phyloP scores from a whole-genome alignment of 2,329 filamentous ascomycete genomes.

The Talaromyces sp. region DNA sequence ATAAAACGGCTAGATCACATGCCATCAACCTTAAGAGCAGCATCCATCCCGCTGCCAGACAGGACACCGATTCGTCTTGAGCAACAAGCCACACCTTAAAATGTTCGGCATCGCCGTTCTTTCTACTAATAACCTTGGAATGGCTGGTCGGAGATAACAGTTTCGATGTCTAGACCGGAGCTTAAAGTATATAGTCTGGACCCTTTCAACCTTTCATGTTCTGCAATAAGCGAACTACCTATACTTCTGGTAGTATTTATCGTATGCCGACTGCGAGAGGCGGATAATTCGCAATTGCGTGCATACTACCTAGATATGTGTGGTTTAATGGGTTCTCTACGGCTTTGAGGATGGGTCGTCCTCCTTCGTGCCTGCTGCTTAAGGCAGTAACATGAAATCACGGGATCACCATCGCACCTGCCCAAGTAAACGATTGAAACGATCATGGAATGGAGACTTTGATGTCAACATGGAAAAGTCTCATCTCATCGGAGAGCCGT shows the following conservation, averaged over 20 bases:
- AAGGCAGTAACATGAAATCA: neutral
- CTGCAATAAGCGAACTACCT: neutral
- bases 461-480: neutral
- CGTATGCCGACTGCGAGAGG: too few relatives aligned
- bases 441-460: neutral
- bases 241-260: too few relatives aligned
- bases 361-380: neutral
- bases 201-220: too few relatives aligned
- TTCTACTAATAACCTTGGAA: too few relatives aligned
- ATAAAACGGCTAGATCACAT: too few relatives aligned
- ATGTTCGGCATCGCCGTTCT: neutral
- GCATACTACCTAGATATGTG: too few relatives aligned
- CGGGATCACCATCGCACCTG: neutral
- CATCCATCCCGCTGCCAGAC: too few relatives aligned
- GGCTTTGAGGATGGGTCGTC: too few relatives aligned
- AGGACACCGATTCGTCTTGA: neutral
- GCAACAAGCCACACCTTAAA: neutral
- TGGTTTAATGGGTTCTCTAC: too few relatives aligned
- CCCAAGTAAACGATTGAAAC: neutral
- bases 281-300: too few relatives aligned
- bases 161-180: neutral
- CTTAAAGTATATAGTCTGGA: neutral
- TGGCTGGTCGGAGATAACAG: neutral
- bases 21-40: too few relatives aligned
- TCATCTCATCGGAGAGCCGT: neutral